Base-by-base conservation (phyloP, 2,329 filamentous ascomycete genomes). In the Fonsecaea nubica region DNA sequence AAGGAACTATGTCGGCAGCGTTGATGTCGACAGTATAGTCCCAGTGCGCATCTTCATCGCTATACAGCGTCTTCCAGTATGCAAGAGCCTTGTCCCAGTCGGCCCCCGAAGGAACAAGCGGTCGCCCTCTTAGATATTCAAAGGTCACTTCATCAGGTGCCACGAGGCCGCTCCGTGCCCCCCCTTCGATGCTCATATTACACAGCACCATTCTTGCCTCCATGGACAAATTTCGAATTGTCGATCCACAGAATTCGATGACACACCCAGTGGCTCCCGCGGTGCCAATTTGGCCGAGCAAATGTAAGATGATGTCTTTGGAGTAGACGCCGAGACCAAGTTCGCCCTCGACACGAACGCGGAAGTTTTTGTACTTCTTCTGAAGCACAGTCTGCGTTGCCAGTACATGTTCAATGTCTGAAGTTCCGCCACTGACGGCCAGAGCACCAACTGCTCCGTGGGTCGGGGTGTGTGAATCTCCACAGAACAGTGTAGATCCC, bases 191-290 rank as follows among this genome's bases (percentile, higher is more conserved):
- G 13, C 93, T 93, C 95, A 98, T 98, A 84, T 98, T 98, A 84
- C 95, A 98, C 78, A 98, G 96, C 71, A 93, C 97, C 94, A 98
- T 98, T 73, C 95, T 89, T 50, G 94, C 94, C 81, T 98, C 94
- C 87, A 98, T 96, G 80, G 92, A 96, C 74, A 98, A 84, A 68
- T 81, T 83, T 73, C 92, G 89, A 77, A 98, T 97, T 69, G 94
- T 92, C 59, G 93, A 97, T 66, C 94, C 95, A 77, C 93, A 97
- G 83, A 93, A 98, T 82, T 98, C 95, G 75, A 98, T 97, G 70
- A 98, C 94, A 60, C 91, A 90, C 69, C 93, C 93, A 63, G 90
- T 98, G 73, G 94, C 95, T 78, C 94, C 95, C 68, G 95, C 94
- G 25, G 94, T 98, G 74, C 95, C 94, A 73, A 98, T 97, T 74